Base-by-base conservation (phyloP, 192 early-diverging fungal species). In the Haplosporangium gracile region DNA sequence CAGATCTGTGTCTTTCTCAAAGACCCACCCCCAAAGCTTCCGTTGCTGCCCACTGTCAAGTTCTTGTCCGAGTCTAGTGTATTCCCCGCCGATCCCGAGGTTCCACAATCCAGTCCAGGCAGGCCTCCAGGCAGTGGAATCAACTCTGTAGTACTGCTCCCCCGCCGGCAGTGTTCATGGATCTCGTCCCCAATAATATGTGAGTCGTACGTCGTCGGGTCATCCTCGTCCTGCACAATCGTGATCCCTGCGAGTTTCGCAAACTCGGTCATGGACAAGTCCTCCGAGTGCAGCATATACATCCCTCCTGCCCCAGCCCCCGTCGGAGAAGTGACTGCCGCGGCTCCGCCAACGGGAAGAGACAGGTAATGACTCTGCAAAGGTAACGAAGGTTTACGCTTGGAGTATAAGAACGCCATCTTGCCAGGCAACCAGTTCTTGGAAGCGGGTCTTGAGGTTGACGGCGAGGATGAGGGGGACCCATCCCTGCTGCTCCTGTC, bases 181-280 rank as follows among this genome's bases (percentile, higher is more conserved):
- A 57, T 26, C n/a, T 57, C 55, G 16, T 57, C 10, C 8, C 55
- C 55, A 10, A 40, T 74, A 5, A 60, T 69, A 38, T 65, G 42
- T 34, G 70, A 40, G 43, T 60, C 63, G 4, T 20, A 69, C 2
- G 73, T 51, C 15, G 39, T 68, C 42, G 45, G 10, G 34, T 71
- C 70, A 32, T 68, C 78, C 26, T 78, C 79, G 3, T 86, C 83
- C 4, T 74, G 78, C 20, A 86, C 26, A 20, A 86, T 86, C 3
- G 83, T 86, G 42, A 86, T 86, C 13, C 83, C 83, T 69, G 83
- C 83, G 1, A 86, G 71, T 34, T 80, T 80, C 2, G 83, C 83
- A 77, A 86, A 86, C 75, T 86, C 83, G 26, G 78, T 69, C 1
- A 80, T 74, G 16, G 83, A 86, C 34, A 86, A 51, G 40, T 86